Evolutionary conservation across 1,284 basidiomycete genomes (phyloP).

Genomic region (Termitomyces sp.): DNA sequence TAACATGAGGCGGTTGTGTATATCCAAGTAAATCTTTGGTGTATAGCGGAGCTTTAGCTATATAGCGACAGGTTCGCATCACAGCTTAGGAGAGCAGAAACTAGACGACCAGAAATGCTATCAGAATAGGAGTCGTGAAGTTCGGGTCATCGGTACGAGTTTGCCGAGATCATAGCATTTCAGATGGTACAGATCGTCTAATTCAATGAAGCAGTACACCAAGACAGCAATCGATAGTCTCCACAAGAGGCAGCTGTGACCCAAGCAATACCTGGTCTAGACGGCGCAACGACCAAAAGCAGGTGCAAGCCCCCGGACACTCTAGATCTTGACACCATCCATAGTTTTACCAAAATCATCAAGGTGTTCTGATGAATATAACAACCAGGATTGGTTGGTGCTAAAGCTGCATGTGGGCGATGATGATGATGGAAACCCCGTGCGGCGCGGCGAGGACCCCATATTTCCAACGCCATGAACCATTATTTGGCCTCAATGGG

Average conservation of each 20-base stretch:
- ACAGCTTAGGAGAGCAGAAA: not conserved
- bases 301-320: conserved; percentile 13
- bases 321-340: too few relatives aligned
- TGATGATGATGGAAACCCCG: not conserved
- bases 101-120: not conserved
- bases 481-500: too few relatives aligned
- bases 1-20: not conserved
- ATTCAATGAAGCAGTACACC: not conserved
- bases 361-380: conserved; percentile 5
- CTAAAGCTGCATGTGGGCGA: not conserved
- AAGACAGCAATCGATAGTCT: not conserved
- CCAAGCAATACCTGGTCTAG: conserved; percentile 4
- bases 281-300: conserved; percentile 5
- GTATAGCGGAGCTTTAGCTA: too few relatives aligned
- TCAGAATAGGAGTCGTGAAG: not conserved
- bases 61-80: not conserved
- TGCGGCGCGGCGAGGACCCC: not conserved
- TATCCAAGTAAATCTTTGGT: not conserved
- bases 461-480: too few relatives aligned
- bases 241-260: conserved; percentile 11
- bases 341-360: not conserved
- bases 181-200: not conserved
- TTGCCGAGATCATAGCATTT: not conserved
- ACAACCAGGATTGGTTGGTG: conserved; percentile 1
- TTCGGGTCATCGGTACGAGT: conserved; percentile 4